Evolutionary conservation across 805 yeast genomes (phyloP).

Genomic region (Naumovozyma baii): DNA sequence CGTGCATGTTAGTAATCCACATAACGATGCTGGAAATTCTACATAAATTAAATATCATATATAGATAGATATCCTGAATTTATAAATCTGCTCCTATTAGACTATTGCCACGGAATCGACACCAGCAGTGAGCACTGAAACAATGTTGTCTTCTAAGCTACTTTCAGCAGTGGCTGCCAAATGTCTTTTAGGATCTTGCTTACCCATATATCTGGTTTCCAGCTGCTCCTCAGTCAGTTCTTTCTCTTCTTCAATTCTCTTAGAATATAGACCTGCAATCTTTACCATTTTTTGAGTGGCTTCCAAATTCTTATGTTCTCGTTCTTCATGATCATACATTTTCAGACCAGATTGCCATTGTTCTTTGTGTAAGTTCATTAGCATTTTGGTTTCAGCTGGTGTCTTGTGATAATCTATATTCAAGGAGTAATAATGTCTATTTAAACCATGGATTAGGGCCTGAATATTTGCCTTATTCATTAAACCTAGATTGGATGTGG

Average conservation of each 20-base stretch:
- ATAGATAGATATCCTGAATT: background rate
- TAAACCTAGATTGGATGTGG: slow-evolving; percentile 91
- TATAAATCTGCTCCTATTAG: slow-evolving; percentile 32
- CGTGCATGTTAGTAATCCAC: slow-evolving; percentile 20
- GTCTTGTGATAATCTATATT: slow-evolving; percentile 93
- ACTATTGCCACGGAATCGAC: slow-evolving; percentile 86
- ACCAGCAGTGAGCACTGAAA: slow-evolving; percentile 76
- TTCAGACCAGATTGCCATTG: slow-evolving; percentile 92
- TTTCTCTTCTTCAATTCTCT: slow-evolving; percentile 84
- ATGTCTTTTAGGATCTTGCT: slow-evolving; percentile 98
- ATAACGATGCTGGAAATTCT: background rate
- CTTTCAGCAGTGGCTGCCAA: slow-evolving; percentile 78
- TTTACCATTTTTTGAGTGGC: slow-evolving; percentile 73
- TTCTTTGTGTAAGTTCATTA: slow-evolving; percentile 84
- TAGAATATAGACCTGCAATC: slow-evolving; percentile 81
- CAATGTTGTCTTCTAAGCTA: slow-evolving; percentile 82
- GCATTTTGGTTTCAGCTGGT: slow-evolving; percentile 84
- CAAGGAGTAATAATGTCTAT: slow-evolving; percentile 91
- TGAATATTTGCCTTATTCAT: slow-evolving; percentile 94
- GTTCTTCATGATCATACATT: slow-evolving; percentile 64
- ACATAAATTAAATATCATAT: background rate
- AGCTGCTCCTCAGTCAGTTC: slow-evolving; percentile 80
- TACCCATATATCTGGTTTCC: slow-evolving; percentile 93
- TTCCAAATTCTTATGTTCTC: slow-evolving; percentile 65
- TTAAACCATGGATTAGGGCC: slow-evolving; percentile 92